Base-by-base conservation (phyloP, 2,329 filamentous ascomycete species). In the Paecilomyces niveus region DNA sequence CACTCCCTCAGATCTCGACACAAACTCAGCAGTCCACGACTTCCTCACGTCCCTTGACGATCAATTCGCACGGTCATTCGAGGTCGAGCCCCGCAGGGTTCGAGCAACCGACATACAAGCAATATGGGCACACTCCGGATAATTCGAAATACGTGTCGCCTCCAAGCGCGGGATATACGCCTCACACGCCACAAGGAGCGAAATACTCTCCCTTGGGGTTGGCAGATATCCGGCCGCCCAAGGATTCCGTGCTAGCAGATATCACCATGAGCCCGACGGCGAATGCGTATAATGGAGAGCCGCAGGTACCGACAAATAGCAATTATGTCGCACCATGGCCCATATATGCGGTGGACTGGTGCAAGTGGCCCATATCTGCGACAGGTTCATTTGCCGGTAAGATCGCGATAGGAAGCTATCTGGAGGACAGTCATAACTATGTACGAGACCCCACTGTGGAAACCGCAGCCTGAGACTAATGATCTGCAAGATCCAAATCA, bases 381-480 rank as follows among this genome's bases (percentile, higher is more conserved):
- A 67, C 87, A 39, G 72, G 68, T 55, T 78, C 79, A 64, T 87
- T 90, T 62, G 91, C 90, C 3, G 94, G 94, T 45, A 97, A 97
- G 76, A 84, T 99, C 66, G 94, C 94, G 11, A 83, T 99, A 45
- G 94, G 93, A 60, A 99, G 94, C 78, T 97, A 97, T 72, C 79
- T 97, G 55, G 94, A 99, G 76, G 94, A 99, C 75, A 93, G 92
- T 5, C 94, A 99, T 78, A 99, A 99, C 73, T 99, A 95, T 80
- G 92, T 96, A 80, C 68, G 84, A 74, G 53, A 7, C 10, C 35
- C n/a, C 24, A 32, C 53, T 7, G 10, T 49, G 5, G 2, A 54
- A 13, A 51, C 32, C 22, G 59, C 31, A 58, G 67, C 55, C 67
- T 59, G 26, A 50, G 56, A 49, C 63, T 68, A 63, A 65, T 52